These are phyloP conservation scores for Prunus padus DNA, from an alignment of 306 rosid species.

Conservation along the genomic window DNA sequence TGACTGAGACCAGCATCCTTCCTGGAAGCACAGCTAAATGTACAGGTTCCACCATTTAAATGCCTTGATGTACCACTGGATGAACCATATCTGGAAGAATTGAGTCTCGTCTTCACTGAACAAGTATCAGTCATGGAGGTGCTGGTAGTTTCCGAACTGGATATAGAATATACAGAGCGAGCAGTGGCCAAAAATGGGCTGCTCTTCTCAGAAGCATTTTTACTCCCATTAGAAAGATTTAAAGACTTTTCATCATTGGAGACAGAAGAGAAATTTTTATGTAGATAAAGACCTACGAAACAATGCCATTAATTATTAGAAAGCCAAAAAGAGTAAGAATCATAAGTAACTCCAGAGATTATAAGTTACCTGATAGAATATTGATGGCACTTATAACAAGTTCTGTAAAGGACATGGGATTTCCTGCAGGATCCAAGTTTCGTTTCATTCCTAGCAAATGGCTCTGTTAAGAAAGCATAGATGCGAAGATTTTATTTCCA, in stretches of 20 bases:
- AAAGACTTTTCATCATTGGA: slow-evolving; percentile 25
- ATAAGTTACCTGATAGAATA: slow-evolving; percentile 76
- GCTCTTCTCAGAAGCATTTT: slow-evolving; percentile 36
- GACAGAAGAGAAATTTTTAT: slow-evolving; percentile 28
- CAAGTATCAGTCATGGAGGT: slow-evolving; percentile 52
- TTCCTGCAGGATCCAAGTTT: slow-evolving; percentile 39
- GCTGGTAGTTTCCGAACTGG: slow-evolving; percentile 67
- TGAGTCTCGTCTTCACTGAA: slow-evolving; percentile 58
- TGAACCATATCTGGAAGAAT: slow-evolving; percentile 61
- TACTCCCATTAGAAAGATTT: slow-evolving; percentile 21
- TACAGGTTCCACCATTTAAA: slow-evolving; percentile 30
- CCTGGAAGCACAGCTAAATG: slow-evolving; percentile 37
- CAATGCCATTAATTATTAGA: slow-evolving; percentile 30
- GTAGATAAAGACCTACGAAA: slow-evolving; percentile 44
- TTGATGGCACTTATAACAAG: slow-evolving; percentile 66
- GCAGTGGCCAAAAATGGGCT: slow-evolving; percentile 34
- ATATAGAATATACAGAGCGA: slow-evolving; percentile 39
- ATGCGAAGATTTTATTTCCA: slow-evolving; percentile 22
- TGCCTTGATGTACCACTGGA: slow-evolving; percentile 58
- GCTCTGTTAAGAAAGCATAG: slow-evolving; percentile 47
- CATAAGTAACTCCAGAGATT: slow-evolving; percentile 16
- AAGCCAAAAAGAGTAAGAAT: slow-evolving; percentile 21
- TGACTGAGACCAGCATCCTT: slow-evolving; percentile 40
- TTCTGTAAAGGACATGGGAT: slow-evolving; percentile 54
- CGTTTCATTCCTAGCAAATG: slow-evolving; percentile 88